A percentile compares a stretch with the other conserved stretches of the same genome.
Conservation (phyloP, 75 land plant species). For the Cryptomeria japonica region DNA sequence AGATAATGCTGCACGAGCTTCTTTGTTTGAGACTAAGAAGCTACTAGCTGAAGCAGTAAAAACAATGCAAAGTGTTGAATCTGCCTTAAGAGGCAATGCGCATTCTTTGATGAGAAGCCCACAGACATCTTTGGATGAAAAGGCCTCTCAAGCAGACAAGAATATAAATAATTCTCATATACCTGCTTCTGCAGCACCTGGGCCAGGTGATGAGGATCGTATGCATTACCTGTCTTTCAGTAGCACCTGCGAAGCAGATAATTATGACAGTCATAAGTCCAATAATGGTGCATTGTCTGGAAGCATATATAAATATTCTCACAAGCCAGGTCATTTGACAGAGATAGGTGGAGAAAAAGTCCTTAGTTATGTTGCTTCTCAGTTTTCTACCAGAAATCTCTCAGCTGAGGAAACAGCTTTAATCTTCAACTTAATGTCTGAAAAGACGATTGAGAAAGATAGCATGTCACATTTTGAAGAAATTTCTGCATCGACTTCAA, state of each 20-base stretch:
- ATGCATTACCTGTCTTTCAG: background rate
- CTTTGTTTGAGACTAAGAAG: slow-evolving; percentile 65
- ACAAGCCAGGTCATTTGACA: background rate
- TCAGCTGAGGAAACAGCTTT: background rate
- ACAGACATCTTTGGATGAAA: background rate
- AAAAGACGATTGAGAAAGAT: background rate
- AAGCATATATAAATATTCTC: background rate
- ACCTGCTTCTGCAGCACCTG: background rate
- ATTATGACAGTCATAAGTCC: background rate
- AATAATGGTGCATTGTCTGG: slow-evolving; percentile 7
- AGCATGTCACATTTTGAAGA: background rate
- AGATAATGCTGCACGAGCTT: slow-evolving; percentile 62
- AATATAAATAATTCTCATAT: background rate
- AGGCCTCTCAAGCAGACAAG: background rate
- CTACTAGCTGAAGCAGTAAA: slow-evolving; percentile 77
- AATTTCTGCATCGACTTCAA: background rate
- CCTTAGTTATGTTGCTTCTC: background rate
- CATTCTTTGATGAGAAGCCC: background rate
- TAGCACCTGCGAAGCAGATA: background rate
- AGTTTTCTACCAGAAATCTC: background rate
- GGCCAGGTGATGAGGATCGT: slow-evolving; percentile 14
- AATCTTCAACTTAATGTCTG: background rate
- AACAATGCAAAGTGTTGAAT: slow-evolving; percentile 46
- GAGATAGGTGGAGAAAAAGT: background rate
- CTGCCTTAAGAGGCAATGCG: background rate